Base-by-base conservation (phyloP, 345 rosid genomes). In the Firmiana major region DNA sequence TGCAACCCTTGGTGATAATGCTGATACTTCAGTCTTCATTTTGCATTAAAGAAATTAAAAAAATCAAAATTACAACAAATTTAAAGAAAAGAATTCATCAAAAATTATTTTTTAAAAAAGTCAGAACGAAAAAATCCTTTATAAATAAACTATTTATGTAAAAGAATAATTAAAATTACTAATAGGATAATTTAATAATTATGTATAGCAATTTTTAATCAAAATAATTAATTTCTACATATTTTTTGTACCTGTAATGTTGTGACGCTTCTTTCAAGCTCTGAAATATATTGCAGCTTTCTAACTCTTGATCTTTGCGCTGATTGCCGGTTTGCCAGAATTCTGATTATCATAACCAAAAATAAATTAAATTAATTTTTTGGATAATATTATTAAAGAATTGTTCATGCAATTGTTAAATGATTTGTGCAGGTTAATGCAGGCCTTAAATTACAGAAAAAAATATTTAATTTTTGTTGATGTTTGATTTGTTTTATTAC, bases 1-100 rank as follows among this genome's bases (percentile, higher is more conserved):
- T 58, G 95, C 95, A 31, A 91, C 94, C 64, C 93, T 85, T 28
- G 94, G 94, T 53, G 94, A 91, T 82, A 91, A 86, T 67, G 86
- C 89, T 9, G 94, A 91, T 57, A 91, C 94, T 77, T 91, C 92
- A 40, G 85, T 81, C 94, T 91, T 58, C 79, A 85, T 71, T 74
- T 72, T 15, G 40, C 75, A 74, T 75, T 0, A 64, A 49, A 9
- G 1, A 6, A 42, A 55, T 16, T 6, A 36, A 10, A 36, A 36
- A 54, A 40, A 26, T 9, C 36, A 74, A 65, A 57, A 83, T 73
- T 53, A 53, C 59, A 75, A 75, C 62, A 75, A 80, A 76, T 69
- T 74, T 67, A 71, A 77, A 48, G 16, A 55, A 31, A 45, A 16
- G 65, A 73, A 69, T 54, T 54, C 31, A 69, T 3, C 5, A 40